Conservation (phyloP, 2,329 filamentous ascomycete genomes). For the Bipolaris victoriae region DNA sequence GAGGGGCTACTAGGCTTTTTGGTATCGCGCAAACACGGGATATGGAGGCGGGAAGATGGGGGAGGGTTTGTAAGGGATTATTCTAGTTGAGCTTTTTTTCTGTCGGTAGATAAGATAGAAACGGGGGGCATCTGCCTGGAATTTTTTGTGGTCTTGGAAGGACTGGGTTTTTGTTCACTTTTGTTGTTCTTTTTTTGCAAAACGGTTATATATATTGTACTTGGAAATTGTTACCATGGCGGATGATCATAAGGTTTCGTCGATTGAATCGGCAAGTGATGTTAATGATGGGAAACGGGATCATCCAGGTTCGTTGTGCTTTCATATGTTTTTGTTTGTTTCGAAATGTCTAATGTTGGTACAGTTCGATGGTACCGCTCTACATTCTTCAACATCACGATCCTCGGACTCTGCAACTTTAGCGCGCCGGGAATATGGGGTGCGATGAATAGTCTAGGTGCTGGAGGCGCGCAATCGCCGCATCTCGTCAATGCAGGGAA, state of each 20-base stretch:
- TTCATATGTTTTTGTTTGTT: neutral
- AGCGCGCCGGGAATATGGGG: constrained; percentile 74
- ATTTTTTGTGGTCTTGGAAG: neutral
- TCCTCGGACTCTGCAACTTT: constrained; percentile 74
- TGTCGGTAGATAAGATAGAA: neutral
- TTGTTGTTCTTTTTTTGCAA: no score
- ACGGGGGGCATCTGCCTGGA: neutral
- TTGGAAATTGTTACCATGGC: neutral
- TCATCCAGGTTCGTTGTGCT: constrained; percentile 29
- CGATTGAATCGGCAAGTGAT: constrained; percentile 30
- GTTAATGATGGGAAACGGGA: constrained; percentile 27
- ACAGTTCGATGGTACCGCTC: constrained; percentile 72
- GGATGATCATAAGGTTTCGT: neutral
- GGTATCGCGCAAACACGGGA: no score
- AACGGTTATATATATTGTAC: no score
- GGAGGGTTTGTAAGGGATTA: no score
- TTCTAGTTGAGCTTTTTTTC: neutral
- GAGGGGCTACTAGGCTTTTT: no score
- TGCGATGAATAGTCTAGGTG: constrained; percentile 74
- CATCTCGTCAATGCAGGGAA: constrained; percentile 74
- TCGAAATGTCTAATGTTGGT: neutral
- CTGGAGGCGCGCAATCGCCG: constrained; percentile 69
- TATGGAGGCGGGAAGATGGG: no score
- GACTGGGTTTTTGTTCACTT: neutral
- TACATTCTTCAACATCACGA: constrained; percentile 74